Evolutionary conservation across 1,284 basidiomycete genomes (phyloP).

Genomic region (Cutaneotrichosporon spelunceum): DNA sequence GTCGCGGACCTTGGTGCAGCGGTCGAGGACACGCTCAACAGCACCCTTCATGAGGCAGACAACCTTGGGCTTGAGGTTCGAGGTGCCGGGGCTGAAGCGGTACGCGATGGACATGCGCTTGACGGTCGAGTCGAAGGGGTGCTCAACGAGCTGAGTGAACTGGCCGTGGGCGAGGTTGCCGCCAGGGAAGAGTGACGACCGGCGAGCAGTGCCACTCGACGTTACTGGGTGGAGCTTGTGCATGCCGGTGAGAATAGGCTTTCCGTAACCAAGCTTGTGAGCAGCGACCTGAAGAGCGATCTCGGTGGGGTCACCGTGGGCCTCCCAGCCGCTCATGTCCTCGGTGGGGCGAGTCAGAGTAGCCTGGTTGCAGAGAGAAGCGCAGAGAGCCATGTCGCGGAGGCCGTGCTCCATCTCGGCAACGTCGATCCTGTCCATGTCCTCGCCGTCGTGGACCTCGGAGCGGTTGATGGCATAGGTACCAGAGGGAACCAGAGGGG

Average conservation of each 20-base stretch:
- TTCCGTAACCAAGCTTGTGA: constrained; percentile 55
- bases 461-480: constrained; percentile 28
- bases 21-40: constrained; percentile 61
- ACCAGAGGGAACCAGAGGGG: constrained; percentile 26
- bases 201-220: constrained; percentile 16
- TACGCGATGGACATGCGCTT: constrained; percentile 63
- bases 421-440: constrained; percentile 35
- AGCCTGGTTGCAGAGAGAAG: constrained; percentile 55
- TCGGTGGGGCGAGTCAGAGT: constrained; percentile 48
- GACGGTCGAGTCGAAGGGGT: constrained; percentile 62
- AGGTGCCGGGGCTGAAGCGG: constrained; percentile 32
- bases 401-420: constrained; percentile 40
- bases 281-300: constrained; percentile 65
- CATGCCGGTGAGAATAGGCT: constrained; percentile 48
- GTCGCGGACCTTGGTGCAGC: constrained; percentile 53
- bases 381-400: constrained; percentile 51
- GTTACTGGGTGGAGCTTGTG: constrained; percentile 12
- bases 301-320: constrained; percentile 67
- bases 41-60: constrained; percentile 60
- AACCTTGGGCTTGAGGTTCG: constrained; percentile 20
- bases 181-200: constrained; percentile 15
- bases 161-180: constrained; percentile 12
- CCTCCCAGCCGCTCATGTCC: constrained; percentile 58
- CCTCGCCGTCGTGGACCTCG: constrained; percentile 21
- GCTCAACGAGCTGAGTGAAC: constrained; percentile 52